Evolutionary conservation across 306 rosid genomes (phyloP).

Genomic region (Gleditsia sinensis): DNA sequence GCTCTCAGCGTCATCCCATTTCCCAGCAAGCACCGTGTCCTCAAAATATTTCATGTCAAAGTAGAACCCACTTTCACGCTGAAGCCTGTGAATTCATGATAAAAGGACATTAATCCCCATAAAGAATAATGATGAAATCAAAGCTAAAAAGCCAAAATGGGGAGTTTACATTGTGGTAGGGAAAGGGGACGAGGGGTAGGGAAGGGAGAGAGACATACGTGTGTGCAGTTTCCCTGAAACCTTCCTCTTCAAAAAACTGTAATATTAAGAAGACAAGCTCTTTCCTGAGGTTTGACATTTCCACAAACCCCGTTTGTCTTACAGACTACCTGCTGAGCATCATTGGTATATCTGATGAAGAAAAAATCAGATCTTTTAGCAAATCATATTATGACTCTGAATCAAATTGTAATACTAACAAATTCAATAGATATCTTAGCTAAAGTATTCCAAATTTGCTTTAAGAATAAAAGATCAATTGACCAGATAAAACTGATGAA

Average conservation of each 20-base stretch:
- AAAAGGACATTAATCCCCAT: background rate
- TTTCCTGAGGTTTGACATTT: constrained; percentile 9
- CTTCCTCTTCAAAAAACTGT: constrained; percentile 40
- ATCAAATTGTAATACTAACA: background rate
- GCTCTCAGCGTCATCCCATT: constrained; percentile 49
- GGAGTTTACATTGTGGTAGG: background rate
- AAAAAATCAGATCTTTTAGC: background rate
- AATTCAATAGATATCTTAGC: background rate
- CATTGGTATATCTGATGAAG: background rate
- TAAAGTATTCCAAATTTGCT: background rate
- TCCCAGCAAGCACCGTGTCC: constrained; percentile 41
- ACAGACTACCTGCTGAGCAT: background rate
- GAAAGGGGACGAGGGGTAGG: background rate
- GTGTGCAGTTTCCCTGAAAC: constrained; percentile 39
- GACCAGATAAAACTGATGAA: background rate
- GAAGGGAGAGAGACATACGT: constrained; percentile 24
- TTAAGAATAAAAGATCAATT: background rate
- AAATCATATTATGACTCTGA: background rate
- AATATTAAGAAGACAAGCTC: constrained; percentile 40
- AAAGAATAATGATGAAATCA: background rate
- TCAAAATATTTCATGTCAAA: constrained; percentile 47
- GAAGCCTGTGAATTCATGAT: constrained; percentile 43
- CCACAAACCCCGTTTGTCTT: constrained; percentile 9
- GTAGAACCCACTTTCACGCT: constrained; percentile 50
- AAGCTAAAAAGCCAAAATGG: background rate